These are phyloP conservation scores for Calonectria pteridis DNA, from an alignment of 2,329 filamentous ascomycete species.

Conservation along the genomic window DNA sequence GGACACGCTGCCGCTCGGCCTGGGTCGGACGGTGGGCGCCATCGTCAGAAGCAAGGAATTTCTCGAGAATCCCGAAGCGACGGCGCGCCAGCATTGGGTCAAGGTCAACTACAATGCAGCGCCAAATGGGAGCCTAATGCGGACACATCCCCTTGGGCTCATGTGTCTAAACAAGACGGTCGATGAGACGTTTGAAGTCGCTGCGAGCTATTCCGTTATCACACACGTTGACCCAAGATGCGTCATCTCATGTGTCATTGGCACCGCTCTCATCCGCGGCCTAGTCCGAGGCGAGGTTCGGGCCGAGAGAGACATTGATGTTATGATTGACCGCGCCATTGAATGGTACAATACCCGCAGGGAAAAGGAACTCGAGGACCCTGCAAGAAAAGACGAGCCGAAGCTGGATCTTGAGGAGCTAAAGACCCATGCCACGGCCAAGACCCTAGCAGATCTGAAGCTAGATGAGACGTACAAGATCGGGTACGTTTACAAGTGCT, in stretches of 20 bases:
- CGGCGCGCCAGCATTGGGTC: conserved; percentile 57
- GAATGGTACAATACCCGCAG: conserved; percentile 52
- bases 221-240: conserved; percentile 67
- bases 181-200: conserved; percentile 58
- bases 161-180: conserved; percentile 57
- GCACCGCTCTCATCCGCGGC: conserved; percentile 59
- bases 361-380: conserved; percentile 35
- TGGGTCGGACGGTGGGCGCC: conserved; percentile 60
- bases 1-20: conserved; percentile 60
- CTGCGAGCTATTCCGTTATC: conserved; percentile 56
- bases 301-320: conserved; percentile 55
- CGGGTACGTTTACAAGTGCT: conserved; percentile 67
- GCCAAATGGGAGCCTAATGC: conserved; percentile 66
- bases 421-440: conserved; percentile 52
- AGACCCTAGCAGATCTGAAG: conserved; percentile 53
- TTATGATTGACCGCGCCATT: conserved; percentile 54
- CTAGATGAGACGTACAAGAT: conserved; percentile 60
- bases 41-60: conserved; percentile 57
- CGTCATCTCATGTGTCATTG: conserved; percentile 61
- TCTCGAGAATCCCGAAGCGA: conserved; percentile 53
- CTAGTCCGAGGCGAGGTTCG: conserved; percentile 59
- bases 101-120: conserved; percentile 54
- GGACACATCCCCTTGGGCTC: conserved; percentile 64
- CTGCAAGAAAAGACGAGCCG: conserved; percentile 46
- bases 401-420: conserved; percentile 57